Conservation (phyloP, 176 grass and related monocot species). For the Oryza meyeriana region DNA sequence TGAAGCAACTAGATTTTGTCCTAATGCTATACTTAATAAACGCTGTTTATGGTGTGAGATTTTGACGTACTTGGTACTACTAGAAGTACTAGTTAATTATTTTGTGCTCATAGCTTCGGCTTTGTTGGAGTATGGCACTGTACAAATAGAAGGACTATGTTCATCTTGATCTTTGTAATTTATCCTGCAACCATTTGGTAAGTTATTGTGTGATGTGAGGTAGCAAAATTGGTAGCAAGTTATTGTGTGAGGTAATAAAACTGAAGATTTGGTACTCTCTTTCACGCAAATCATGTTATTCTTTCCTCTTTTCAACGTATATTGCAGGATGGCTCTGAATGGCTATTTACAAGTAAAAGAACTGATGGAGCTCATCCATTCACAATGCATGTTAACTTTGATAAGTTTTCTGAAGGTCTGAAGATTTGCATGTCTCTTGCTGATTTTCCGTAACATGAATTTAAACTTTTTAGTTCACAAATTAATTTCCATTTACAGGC, state of each 20-base stretch:
- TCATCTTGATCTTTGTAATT: background rate
- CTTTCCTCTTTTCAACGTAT: background rate
- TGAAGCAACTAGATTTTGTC: conserved; percentile 9
- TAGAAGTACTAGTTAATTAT: background rate
- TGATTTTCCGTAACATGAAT: conserved; percentile 8
- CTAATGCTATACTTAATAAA: background rate
- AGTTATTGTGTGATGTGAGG: background rate
- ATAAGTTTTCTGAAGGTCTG: conserved; percentile 37
- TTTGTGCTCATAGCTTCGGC: background rate
- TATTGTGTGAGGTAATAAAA: background rate
- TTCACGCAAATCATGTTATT: background rate
- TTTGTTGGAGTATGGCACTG: background rate
- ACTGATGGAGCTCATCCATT: conserved; percentile 32
- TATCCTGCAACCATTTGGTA: background rate
- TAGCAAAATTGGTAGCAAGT: background rate
- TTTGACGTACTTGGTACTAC: background rate
- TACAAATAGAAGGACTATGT: background rate
- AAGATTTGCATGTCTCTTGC: background rate
- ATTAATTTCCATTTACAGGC: conserved; percentile 35
- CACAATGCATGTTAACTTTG: conserved; percentile 54
- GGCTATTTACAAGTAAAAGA: conserved; percentile 57
- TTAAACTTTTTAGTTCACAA: background rate
- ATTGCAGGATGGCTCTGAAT: conserved; percentile 56
- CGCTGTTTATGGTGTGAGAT: background rate
- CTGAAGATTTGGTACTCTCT: background rate